phyloP scores from a whole-genome alignment of 163 green algal genomes.

The Scenedesmus sp. region DNA sequence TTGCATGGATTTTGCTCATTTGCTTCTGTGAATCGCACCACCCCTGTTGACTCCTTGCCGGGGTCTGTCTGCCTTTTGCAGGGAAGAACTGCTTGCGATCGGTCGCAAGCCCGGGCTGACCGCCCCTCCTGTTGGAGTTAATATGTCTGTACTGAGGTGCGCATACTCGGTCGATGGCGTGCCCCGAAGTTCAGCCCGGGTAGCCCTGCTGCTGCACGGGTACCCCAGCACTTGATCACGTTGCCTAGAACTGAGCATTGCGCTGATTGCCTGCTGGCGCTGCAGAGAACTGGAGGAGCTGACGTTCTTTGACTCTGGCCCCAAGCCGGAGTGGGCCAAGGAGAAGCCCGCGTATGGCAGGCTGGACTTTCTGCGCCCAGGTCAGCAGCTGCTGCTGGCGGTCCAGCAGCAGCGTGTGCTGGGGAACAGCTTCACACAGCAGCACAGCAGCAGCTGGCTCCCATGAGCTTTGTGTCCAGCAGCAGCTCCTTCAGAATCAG shows the following conservation, averaged over 20 bases:
- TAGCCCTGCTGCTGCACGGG: background rate
- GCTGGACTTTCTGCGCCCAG: conserved; percentile 48
- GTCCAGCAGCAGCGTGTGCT: background rate
- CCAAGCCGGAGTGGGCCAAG: conserved; percentile 54
- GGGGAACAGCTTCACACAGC: background rate
- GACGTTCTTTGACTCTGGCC: conserved; percentile 50
- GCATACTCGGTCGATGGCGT: background rate
- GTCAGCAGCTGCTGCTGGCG: conserved; percentile 10
- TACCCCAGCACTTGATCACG: background rate
- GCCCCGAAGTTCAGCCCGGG: background rate
- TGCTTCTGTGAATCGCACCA: background rate
- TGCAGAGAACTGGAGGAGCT: conserved; percentile 55
- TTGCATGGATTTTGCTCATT: too few relatives aligned
- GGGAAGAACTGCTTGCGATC: conserved; percentile 45
- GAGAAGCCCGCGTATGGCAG: conserved; percentile 35
- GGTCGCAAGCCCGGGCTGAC: conserved; percentile 21
- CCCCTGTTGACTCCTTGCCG: background rate
- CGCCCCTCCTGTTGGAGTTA: conserved; percentile 10
- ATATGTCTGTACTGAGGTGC: conserved; percentile 49
- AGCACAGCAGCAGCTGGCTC: background rate
- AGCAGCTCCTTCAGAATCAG: background rate
- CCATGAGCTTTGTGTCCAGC: background rate
- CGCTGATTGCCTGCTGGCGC: background rate
- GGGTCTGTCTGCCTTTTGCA: background rate
- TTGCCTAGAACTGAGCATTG: background rate